phyloP scores from a whole-genome alignment of 2,329 filamentous ascomycete species.

The Penicillium psychrosexuale region DNA sequence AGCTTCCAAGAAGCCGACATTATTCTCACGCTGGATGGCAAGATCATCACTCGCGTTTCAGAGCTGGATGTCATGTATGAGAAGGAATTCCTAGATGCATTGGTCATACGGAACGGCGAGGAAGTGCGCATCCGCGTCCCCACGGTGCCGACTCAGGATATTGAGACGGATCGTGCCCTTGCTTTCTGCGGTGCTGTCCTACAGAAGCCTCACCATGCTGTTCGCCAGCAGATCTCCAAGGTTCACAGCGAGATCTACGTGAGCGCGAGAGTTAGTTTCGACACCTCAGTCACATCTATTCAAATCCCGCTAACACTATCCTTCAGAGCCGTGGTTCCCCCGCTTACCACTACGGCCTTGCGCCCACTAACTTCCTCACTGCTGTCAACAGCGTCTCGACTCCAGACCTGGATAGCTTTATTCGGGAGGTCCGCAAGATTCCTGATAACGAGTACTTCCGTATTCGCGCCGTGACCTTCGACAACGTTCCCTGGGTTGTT shows the following conservation, averaged over 20 bases:
- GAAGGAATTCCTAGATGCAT: conserved; percentile 74
- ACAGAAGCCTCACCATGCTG: conserved; percentile 91
- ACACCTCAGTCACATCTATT: neutral
- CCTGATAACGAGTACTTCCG: conserved; percentile 98
- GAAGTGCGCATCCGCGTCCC: conserved; percentile 74
- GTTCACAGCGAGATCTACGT: conserved; percentile 96
- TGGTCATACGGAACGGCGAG: conserved; percentile 80
- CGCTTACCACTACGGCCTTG: conserved; percentile 83
- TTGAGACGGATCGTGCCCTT: conserved; percentile 88
- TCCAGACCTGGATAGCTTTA: conserved; percentile 74
- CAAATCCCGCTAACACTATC: conserved; percentile 9
- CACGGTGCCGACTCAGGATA: conserved; percentile 81
- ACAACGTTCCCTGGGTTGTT: conserved; percentile 98
- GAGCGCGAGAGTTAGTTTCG: conserved; percentile 61
- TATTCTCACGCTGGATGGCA: conserved; percentile 82
- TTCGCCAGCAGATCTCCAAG: conserved; percentile 94
- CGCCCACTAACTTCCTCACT: conserved; percentile 95
- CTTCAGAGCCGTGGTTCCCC: conserved; percentile 69
- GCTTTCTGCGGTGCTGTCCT: conserved; percentile 94
- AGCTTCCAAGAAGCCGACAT: conserved; percentile 86
- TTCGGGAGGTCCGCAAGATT: conserved; percentile 78
- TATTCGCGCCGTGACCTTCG: conserved; percentile 94
- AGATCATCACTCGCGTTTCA: conserved; percentile 87
- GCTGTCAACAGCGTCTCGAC: conserved; percentile 89
- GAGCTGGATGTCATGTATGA: conserved; percentile 97